Evolutionary conservation across 495 filamentous ascomycete genomes (phyloP), one percentile per base, ranked within the genome.

Genomic region (Penicillium ucsense): DNA sequence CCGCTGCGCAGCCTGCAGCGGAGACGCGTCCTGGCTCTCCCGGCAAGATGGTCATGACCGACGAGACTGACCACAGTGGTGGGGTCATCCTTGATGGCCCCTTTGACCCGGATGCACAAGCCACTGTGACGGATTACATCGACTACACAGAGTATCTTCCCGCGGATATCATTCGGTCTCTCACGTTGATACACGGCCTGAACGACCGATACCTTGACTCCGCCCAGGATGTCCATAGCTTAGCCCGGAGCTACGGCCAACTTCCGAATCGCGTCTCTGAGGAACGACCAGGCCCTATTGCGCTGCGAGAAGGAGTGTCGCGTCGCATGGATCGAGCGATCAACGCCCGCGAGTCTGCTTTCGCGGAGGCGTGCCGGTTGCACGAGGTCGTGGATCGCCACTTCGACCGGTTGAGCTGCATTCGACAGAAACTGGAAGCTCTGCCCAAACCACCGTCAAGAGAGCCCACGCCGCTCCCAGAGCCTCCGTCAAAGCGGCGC

Each of bases 91-190:
- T 74, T 4, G 71, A 74, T 52, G 71, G 71, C 27, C 68, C 71
- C 39, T 72, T 71, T 46, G 89, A 98, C 56, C 91, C 91, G 12
- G 92, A 98, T 67, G 86, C 88, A n/a, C 87, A 94, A 52, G 85
- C 89, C 6, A 92, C 88, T 45, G 84, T 96, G 10, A 91, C 85
- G 51, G 92, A 98, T 68, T 98, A 89, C 65, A 83, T 95, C 56
- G 92, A 96, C 65, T 94, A 85, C 65, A 96, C 92, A 52, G 92
- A 98, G 70, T 94, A 92, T 70, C 86, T 97, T 12, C 91, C 92
- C 10, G 85, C 89, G 31, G 94, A 97, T 66, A 81, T 97, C 49
- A 78, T 83, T 48, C 88, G 92, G 53, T 95, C 92, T 46, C 75
- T 98, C 38, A 89, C 85, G 41, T 78, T 96, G 42, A 89, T 98